Base-by-base conservation (phyloP, 2,329 filamentous ascomycete species). In the Didymella keratinophila region DNA sequence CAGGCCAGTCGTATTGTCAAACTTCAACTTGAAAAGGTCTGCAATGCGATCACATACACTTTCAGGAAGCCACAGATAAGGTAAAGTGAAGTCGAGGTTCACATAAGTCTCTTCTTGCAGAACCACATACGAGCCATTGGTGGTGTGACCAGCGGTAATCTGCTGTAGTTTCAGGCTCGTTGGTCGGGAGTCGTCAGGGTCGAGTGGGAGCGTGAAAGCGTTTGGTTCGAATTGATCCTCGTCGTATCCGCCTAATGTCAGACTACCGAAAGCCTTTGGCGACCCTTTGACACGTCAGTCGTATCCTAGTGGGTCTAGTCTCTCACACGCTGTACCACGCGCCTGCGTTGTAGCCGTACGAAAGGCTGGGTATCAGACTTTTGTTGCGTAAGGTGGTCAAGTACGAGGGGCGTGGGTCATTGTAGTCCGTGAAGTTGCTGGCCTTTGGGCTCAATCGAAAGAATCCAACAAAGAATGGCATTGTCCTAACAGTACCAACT, bases 241-340 rank as follows among this genome's bases (percentile, higher is more conserved):
- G 54, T 81, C 78, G 48, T 76, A 80, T 6, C 79, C 79, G 14
- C 78, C 78, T 1, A 81, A 61, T 0, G 76, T 71, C 7, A 80
- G 67, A 43, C 64, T 77, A 18, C 69, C 75, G 2, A 59, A 52
- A 4, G 21, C 45, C 7, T 30, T 47, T 2, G 51, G 51, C 0
- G 51, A 12, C 27, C 20, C 51, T 53, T n/a, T n/a, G n/a, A n/a
- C n/a, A 11, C 23, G 3, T 25, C 23, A 7, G 23, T 25, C 23
- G 23, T 25, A 25, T 25, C 23, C 4, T 25, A 25, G 23, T n/a
- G 23, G 23, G 23, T 25, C 3, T 25, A 3, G 23, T 25, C 3
- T 25, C 7, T 25, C 4, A 25, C 32, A 12, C 41, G 41, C 43
- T 39, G 18, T 53, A 53, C 9, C 41, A 53, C 12, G 51, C 51